Evolutionary conservation across 2,329 filamentous ascomycete genomes (phyloP).

Genomic region (Hortaea sp.): DNA sequence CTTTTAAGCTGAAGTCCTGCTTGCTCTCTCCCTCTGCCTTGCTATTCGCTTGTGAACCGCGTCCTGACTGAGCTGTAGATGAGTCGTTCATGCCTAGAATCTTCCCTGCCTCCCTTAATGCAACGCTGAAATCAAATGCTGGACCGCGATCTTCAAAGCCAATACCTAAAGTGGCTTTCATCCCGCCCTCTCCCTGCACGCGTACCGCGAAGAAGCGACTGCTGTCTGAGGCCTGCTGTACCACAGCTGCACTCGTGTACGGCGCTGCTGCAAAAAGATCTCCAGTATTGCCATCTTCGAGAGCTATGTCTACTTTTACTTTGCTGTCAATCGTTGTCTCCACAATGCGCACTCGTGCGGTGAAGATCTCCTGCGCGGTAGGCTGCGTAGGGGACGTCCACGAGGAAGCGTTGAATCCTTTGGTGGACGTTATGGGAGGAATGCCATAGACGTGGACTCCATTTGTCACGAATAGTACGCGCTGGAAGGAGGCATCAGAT

Average conservation of each 20-base stretch:
- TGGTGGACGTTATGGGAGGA: conserved; percentile 65
- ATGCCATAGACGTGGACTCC: conserved; percentile 80
- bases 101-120: conserved; percentile 67
- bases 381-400: conserved; percentile 62
- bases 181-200: conserved; percentile 63
- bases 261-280: conserved; percentile 77
- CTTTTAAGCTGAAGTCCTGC: conserved; percentile 75
- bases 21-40: conserved; percentile 41
- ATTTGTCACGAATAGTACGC: conserved; percentile 66
- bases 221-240: conserved; percentile 71
- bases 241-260: conserved; percentile 54
- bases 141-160: conserved; percentile 81
- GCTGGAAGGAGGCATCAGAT: conserved; percentile 69
- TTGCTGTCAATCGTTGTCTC: conserved; percentile 22
- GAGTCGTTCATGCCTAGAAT: conserved; percentile 51
- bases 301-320: conserved; percentile 51
- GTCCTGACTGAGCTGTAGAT: conserved; percentile 40
- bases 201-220: conserved; percentile 76
- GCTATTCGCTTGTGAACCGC: conserved; percentile 16
- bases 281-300: conserved; percentile 64
- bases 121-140: conserved; percentile 76
- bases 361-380: conserved; percentile 68
- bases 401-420: conserved; percentile 64
- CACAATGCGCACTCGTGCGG: conserved; percentile 57
- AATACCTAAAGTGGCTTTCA: conserved; percentile 71